Evolutionary conservation across 1,284 basidiomycete genomes (phyloP).

Genomic region (Cutaneotrichosporon cavernicola): DNA sequence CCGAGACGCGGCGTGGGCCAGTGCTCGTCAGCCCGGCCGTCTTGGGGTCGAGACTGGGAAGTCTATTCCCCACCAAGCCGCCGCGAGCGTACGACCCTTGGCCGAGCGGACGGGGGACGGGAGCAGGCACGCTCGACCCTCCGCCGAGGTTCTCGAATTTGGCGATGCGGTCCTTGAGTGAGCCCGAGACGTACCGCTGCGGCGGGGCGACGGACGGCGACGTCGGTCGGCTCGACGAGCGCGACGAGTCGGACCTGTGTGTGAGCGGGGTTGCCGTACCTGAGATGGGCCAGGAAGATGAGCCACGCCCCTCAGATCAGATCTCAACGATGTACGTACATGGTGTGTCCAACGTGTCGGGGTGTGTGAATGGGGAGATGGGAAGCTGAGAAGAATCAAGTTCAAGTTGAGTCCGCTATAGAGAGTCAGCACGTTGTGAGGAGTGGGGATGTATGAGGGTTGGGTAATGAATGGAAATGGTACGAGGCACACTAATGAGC

Average conservation of each 20-base stretch:
- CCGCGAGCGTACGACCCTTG: slow-evolving; percentile 29
- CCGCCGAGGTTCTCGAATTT: slow-evolving; percentile 44
- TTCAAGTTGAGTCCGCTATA: neutral
- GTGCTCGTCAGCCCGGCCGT: slow-evolving; percentile 35
- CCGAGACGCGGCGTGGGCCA: slow-evolving; percentile 35
- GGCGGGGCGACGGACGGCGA: slow-evolving; percentile 22
- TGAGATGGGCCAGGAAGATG: neutral
- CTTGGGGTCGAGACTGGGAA: slow-evolving; percentile 47
- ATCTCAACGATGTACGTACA: neutral
- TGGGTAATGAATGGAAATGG: neutral
- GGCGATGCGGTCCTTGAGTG: slow-evolving; percentile 52
- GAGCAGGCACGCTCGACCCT: neutral
- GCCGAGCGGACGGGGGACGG: neutral
- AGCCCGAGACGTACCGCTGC: slow-evolving; percentile 41
- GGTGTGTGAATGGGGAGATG: neutral
- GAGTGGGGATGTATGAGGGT: neutral
- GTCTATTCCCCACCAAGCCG: slow-evolving; percentile 48
- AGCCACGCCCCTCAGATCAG: neutral
- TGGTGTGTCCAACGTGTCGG: neutral
- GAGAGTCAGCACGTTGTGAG: neutral
- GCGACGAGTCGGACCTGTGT: slow-evolving; percentile 21
- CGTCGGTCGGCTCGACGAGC: slow-evolving; percentile 6
- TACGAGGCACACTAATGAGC: neutral
- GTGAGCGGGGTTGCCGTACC: neutral
- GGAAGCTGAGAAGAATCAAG: neutral